Evolutionary conservation across 306 rosid species (phyloP), one percentile per base, ranked within the genome.

Genomic region (Inga laurina): DNA sequence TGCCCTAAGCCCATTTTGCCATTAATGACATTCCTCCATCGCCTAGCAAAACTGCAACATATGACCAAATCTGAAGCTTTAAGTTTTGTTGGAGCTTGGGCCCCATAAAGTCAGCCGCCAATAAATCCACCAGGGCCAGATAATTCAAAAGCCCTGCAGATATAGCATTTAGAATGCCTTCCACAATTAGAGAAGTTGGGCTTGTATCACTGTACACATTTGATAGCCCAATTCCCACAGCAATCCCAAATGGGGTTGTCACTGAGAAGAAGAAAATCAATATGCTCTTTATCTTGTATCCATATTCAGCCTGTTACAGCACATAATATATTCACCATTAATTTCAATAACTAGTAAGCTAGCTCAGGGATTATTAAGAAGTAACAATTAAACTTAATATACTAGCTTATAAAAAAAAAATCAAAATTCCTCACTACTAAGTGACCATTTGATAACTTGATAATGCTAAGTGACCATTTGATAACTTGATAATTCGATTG

Each of bases 171-270:
- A 72, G 76, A 13, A 90, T 1, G 11, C 97, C 97, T 15, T 87
- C 92, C 82, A 93, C 90, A 39, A 92, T 89, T 0, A 59, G 91
- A 34, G 92, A 52, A 4, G 88, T 82, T 46, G 89, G 90, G 64
- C 92, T 92, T 0, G 80, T 75, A 2, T 86, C 91, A 3, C 89
- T 87, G 24, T 92, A 93, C 51, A 92, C 82, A 3, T 84, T 82
- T 9, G 93, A 88, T 35, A 93, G 72, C 2, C 85, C 91, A 12
- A 92, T 88, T 44, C 97, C 97, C 10, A 93, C 43, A 0, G 81
- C 90, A 0, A 93, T 89, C 15, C 94, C 97, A 48, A 92, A 87
- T 8, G 98, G 98, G 0, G 98, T 89, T 61, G 97, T 93, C 10
- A 43, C 46, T 0, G 93, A 90, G 87, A 93, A 93, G 85, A 90